Evolutionary conservation across 768 basidiomycete genomes (phyloP).

Genomic region (Hypholoma fasciculare): DNA sequence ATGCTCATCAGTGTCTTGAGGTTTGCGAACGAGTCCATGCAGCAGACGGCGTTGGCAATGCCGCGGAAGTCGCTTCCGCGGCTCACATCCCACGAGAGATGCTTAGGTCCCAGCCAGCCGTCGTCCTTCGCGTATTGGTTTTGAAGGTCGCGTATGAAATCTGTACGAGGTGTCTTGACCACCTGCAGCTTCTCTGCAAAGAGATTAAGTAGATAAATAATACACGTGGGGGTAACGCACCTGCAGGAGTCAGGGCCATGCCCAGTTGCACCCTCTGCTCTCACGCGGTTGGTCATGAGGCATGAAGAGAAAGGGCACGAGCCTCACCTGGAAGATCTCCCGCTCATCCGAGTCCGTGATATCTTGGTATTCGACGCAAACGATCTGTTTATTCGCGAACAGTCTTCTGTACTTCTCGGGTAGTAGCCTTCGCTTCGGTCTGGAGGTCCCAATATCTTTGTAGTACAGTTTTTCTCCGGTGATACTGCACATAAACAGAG

Average conservation of each 20-base stretch:
- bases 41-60: constrained; percentile 52
- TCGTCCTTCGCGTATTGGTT: constrained; percentile 42
- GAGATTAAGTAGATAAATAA: neutral
- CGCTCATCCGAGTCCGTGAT: constrained; percentile 57
- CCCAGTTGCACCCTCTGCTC: constrained; percentile 73
- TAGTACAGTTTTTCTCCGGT: constrained; percentile 58
- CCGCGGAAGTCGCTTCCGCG: constrained; percentile 62
- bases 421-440: constrained; percentile 31
- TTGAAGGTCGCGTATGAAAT: constrained; percentile 60
- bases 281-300: neutral
- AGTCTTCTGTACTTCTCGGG: constrained; percentile 56
- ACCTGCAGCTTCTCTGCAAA: constrained; percentile 67
- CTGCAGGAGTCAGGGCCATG: constrained; percentile 74
- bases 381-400: constrained; percentile 75
- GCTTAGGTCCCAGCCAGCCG: constrained; percentile 30
- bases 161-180: constrained; percentile 52
- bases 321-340: constrained; percentile 69
- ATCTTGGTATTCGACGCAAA: constrained; percentile 77
- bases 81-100: constrained; percentile 48
- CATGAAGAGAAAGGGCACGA: neutral
- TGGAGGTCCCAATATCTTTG: constrained; percentile 27
- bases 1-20: constrained; percentile 19
- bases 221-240: constrained; percentile 27
- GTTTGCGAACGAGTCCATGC: constrained; percentile 41
- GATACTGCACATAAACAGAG: constrained; percentile 8